phyloP scores from a whole-genome alignment of 2,329 filamentous ascomycete species.

The Dactylonectria macrodidyma region DNA sequence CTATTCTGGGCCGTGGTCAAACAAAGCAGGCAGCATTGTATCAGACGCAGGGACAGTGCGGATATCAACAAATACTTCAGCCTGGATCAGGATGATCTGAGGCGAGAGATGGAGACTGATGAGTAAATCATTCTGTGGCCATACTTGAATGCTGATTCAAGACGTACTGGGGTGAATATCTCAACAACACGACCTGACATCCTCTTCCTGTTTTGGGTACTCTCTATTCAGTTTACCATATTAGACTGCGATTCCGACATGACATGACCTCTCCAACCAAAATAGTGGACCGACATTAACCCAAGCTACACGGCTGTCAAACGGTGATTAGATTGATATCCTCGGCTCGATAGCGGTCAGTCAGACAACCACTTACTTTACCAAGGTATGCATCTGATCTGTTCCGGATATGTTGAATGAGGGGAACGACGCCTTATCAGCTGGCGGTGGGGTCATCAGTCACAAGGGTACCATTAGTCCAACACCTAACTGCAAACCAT shows the following conservation, averaged over 20 bases:
- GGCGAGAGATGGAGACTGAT: background rate
- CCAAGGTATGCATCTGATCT: background rate
- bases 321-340: background rate
- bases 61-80: background rate
- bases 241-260: background rate
- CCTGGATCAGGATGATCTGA: background rate
- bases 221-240: too few relatives aligned
- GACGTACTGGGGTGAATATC: background rate
- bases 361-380: conserved; percentile 3
- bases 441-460: conserved; percentile 28
- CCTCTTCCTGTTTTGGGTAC: too few relatives aligned
- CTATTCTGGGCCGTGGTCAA: too few relatives aligned
- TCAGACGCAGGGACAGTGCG: background rate
- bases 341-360: background rate
- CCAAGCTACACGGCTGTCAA: background rate
- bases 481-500: conserved; percentile 14
- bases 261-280: background rate
- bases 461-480: conserved; percentile 29
- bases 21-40: too few relatives aligned
- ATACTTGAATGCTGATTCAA: too few relatives aligned
- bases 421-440: conserved; percentile 28
- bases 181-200: background rate
- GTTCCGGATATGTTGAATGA: conserved; percentile 5
- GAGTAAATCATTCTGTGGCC: background rate
- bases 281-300: background rate